These are phyloP conservation scores for Pseudogymnoascus sp. DNA, from an alignment of 2,329 filamentous ascomycete genomes.

Conservation along the genomic window DNA sequence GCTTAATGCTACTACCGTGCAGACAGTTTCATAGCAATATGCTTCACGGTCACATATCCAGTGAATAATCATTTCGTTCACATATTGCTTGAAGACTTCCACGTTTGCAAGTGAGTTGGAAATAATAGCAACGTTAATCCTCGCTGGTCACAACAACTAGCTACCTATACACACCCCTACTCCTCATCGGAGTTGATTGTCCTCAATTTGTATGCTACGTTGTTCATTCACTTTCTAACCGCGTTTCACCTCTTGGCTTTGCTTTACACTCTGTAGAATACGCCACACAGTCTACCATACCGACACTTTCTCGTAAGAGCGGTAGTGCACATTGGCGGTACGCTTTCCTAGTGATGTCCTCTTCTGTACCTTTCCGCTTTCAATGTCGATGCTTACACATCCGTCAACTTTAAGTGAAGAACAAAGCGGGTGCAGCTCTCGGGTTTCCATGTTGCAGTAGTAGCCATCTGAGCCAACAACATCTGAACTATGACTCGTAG, in stretches of 20 bases:
- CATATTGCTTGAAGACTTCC: no score
- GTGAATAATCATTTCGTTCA: no score
- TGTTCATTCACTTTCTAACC: no score
- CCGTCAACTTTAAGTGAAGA: not conserved
- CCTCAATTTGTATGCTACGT: no score
- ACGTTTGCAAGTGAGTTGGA: no score
- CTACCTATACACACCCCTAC: no score
- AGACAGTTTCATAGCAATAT: no score
- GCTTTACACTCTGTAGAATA: not conserved
- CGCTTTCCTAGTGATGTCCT: not conserved
- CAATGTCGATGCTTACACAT: not conserved
- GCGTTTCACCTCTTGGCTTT: not conserved
- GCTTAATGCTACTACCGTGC: no score
- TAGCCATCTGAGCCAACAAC: not conserved
- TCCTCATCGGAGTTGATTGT: no score
- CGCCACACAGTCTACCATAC: not conserved
- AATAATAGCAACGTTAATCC: no score
- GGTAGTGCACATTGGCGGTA: not conserved
- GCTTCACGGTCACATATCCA: no score
- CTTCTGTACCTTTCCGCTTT: constrained; percentile 1
- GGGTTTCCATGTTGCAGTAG: not conserved
- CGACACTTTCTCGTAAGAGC: not conserved
- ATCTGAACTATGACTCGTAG: not conserved
- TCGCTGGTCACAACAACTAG: no score
- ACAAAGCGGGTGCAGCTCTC: not conserved